Base-by-base conservation (phyloP, 2,329 filamentous ascomycete genomes). In the Phialemonium atrogriseum region DNA sequence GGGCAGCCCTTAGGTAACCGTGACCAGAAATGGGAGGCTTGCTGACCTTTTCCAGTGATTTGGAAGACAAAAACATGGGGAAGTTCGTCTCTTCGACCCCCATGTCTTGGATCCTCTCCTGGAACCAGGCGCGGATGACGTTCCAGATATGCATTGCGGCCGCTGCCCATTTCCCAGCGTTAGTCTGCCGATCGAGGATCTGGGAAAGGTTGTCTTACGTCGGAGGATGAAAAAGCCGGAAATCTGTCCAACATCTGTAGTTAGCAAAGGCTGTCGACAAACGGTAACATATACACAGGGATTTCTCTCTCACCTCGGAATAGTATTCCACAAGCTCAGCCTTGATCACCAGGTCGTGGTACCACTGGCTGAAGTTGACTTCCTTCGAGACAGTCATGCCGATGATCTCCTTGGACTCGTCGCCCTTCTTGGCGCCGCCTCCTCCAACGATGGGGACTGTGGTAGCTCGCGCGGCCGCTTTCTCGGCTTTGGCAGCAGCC, bases 271-370 rank as follows among this genome's bases (percentile, higher is more conserved):
- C 12, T 9, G n/a, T 7, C 19, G 9, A 11, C 12, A 11, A 14
- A 21, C 14, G 7, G 7, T 10, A 13, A 10, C 13, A 26, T 8
- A 26, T 14, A 8, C 10, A 11, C 19, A 14, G n/a, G 7, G 18
- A 28, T 20, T 14, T 7, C 13, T 13, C 22, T 26, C 42, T 37
- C 33, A 51, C 49, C 42, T 63, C 59, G 30, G 46, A 66, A 56
- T 95, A 96, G 73, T 95, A 98, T 52, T 94, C 88, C 49, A 96
- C 80, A 82, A 98, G 84, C 56, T 95, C 86, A 48, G 86, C 85
- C 73, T 98, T 98, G 52, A 88, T 79, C 35, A 98, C 82, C 39
- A 96, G 84, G 63, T 98, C 89, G 63, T 94, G 86, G 62, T 98
- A 98, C 91, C 91, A 98, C 60, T 80, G 78, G 30, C 85, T 72